Evolutionary conservation across 768 basidiomycete species (phyloP).

Genomic region (Lactarius indigo): DNA sequence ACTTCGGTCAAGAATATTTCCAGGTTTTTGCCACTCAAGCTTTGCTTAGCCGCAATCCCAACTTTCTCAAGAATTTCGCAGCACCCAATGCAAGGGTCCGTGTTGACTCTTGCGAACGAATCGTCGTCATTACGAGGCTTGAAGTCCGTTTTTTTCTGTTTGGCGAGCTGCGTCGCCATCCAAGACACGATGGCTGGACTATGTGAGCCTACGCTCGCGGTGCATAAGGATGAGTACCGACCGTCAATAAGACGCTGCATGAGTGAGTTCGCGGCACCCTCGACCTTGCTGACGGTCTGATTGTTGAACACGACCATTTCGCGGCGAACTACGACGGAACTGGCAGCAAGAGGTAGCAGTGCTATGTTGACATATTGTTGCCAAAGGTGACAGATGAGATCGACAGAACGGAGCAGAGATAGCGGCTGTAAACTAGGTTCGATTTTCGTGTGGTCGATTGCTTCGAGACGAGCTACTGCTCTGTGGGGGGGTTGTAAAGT

Average conservation of each 20-base stretch:
- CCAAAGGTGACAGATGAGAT: conserved; percentile 94
- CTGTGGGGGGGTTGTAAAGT: conserved; percentile 37
- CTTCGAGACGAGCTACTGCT: conserved; percentile 65
- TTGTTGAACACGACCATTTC: conserved; percentile 94
- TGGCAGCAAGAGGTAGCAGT: conserved; percentile 79
- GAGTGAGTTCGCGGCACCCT: conserved; percentile 75
- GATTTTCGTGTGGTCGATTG: conserved; percentile 58
- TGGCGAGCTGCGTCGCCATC: conserved; percentile 71
- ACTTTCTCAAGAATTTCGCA: conserved; percentile 85
- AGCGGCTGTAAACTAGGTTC: conserved; percentile 79
- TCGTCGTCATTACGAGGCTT: conserved; percentile 95
- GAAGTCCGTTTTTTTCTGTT: conserved; percentile 96
- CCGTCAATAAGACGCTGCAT: conserved; percentile 81
- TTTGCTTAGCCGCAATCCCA: conserved; percentile 68
- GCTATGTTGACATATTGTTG: conserved; percentile 94
- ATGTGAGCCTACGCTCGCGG: not conserved
- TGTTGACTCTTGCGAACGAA: conserved; percentile 91
- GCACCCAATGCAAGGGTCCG: conserved; percentile 84
- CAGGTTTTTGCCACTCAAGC: conserved; percentile 86
- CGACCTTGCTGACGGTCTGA: conserved; percentile 79
- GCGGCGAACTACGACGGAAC: conserved; percentile 80
- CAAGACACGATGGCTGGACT: conserved; percentile 64
- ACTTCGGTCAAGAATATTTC: conserved; percentile 92
- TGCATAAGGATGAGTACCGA: conserved; percentile 36
- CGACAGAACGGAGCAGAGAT: conserved; percentile 61